Percentiles rank a stretch among this genome's conserved stretches.
These are phyloP conservation scores for Pezicula rhizophila DNA, from an alignment of 2,329 filamentous ascomycete genomes.

Conservation along the genomic window DNA sequence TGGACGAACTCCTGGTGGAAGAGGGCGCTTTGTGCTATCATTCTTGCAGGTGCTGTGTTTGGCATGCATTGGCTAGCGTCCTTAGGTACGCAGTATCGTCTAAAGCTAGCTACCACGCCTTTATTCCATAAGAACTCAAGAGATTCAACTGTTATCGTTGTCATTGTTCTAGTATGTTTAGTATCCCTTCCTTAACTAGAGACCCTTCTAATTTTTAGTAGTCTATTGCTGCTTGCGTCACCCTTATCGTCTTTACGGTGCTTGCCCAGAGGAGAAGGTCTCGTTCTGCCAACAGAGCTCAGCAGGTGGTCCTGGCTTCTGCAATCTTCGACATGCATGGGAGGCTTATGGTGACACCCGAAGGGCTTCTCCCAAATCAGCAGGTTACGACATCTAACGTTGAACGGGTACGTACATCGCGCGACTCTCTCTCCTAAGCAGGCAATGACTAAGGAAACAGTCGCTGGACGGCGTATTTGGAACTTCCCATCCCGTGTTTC, in stretches of 20 bases:
- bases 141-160: slow-evolving; percentile 65
- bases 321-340: slow-evolving; percentile 64
- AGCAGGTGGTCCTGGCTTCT: slow-evolving; percentile 48
- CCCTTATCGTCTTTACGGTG: slow-evolving; percentile 48
- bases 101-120: slow-evolving; percentile 39
- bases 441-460: slow-evolving; percentile 12
- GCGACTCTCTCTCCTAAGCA: background rate
- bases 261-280: slow-evolving; percentile 34
- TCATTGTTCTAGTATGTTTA: slow-evolving; percentile 57
- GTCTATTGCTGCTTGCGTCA: slow-evolving; percentile 56
- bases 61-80: slow-evolving; percentile 85
- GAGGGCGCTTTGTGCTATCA: slow-evolving; percentile 55
- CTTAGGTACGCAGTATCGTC: slow-evolving; percentile 61
- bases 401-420: slow-evolving; percentile 45
- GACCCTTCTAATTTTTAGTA: slow-evolving; percentile 43
- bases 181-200: slow-evolving; percentile 33
- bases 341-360: slow-evolving; percentile 61
- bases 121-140: slow-evolving; percentile 35
- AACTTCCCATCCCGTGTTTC: slow-evolving; percentile 70
- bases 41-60: slow-evolving; percentile 69
- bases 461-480: slow-evolving; percentile 70
- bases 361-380: slow-evolving; percentile 62
- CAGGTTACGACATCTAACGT: slow-evolving; percentile 76
- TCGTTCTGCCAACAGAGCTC: slow-evolving; percentile 32
- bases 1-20: slow-evolving; percentile 82